Evolutionary conservation across 2,329 filamentous ascomycete genomes (phyloP), one percentile per base, ranked within the genome.

Genomic region (Arthrinium phaeospermum): DNA sequence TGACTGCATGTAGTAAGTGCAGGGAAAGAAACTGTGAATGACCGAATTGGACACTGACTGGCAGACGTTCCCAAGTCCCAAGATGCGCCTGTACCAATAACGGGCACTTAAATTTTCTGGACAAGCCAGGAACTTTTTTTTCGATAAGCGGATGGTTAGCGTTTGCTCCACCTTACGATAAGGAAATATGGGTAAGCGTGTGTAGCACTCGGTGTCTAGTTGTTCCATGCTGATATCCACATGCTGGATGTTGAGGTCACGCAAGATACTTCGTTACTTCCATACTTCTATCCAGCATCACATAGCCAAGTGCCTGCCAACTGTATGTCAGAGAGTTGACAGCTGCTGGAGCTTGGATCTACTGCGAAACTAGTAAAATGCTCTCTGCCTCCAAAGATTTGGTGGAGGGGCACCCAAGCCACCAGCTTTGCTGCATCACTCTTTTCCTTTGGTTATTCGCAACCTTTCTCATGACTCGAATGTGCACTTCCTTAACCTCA

Each of bases 31-130:
- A 22, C 6, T 64, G 30, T 64, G 30, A 64, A 64, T 41, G 37
- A 8, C 19, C 57, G 22, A 41, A 64, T 64, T 41, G 34, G 30
- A 64, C 57, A 64, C 34, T 64, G 57, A 37, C 57, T 64, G 34
- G 41, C 57, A 22, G 57, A 64, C 57, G 57, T 22, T 64, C 57
- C 57, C 57, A 64, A 41, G 57, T 64, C 57, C 57, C 57, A 64
- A 64, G 57, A 41, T 64, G 57, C 57, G 57, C 57, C 57, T 64
- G 57, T 64, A 64, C 57, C 53, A 64, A 64, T 64, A 41, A 64
- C 57, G 34, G 34, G 57, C 57, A 64, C 57, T 64, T 64, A 64
- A 64, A 64, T 64, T 64, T 64, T 64, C 57, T 24, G n/a, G 57
- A 64, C 34, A n/a, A n/a, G 34, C 34, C 57, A 41, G 57, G 57